Evolutionary conservation across 148 eudicot genomes (phyloP), one percentile per base, ranked within the genome.

Genomic region (Pharnaceum exiguum): DNA sequence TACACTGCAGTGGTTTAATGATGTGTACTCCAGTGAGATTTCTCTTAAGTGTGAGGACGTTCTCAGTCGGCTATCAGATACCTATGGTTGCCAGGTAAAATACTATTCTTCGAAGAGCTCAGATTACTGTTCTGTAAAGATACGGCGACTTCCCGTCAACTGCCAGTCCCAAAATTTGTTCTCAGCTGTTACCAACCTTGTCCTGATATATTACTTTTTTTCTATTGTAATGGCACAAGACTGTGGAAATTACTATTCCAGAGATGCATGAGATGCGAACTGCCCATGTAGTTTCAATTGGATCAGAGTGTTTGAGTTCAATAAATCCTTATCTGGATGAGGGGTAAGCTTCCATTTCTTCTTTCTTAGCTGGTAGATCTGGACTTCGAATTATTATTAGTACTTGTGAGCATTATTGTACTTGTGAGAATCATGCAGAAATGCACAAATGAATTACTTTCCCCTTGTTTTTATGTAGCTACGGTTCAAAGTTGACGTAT

Each of bases 1-100:
- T 62, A 39, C 66, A 38, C 32, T 75, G 82, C 91, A 94, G 99
- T 94, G 99, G 99, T 86, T 94, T 64, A 82, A 94, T 75, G 99
- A 94, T 77, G 99, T 89, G 5, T 78, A 78, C 70, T 82, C 99
- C 16, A 68, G 77, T 65, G 96, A 89, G 64, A 80, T 94, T 72
- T 78, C 96, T 59, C 70, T 72, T 45, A 94, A 82, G 80, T 94
- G 99, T 46, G 80, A 75, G 48, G 75, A 78, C 55, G 83, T 82
- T 75, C 82, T 94, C 57, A 84, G 72, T 55, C 62, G 75, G 64
- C 71, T 94, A 59, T 71, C 69, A 40, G 89, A 86, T 71, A 71
- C 64, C 33, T 63, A 79, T 74, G 85, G 86, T 32, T 89, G 91
- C 77, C 71, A 83, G 73, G 99, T 94, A 71, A 75, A 68, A 42